Evolutionary conservation across 805 yeast species (phyloP), one percentile per base, ranked within the genome.

Genomic region (Kazachstania taianensis): DNA sequence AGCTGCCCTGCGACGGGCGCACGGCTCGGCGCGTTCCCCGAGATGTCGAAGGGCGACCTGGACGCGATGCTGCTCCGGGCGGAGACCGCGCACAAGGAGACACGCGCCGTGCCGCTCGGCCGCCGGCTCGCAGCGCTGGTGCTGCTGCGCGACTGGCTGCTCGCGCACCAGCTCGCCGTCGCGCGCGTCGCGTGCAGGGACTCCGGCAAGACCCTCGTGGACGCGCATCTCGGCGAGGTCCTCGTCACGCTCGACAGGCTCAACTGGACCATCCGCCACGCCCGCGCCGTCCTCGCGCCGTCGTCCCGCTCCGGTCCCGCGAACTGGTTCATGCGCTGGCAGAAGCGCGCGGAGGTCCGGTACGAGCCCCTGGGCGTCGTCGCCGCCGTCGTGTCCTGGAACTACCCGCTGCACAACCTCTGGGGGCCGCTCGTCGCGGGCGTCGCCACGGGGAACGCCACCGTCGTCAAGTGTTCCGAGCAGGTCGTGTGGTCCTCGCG

Each of bases 1-100:
- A 81, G 83, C 56, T 89, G 98, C 61, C 98, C 98, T 3, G 96
- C 97, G 0, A 92, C 97, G 0, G 94, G 96, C 23, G 96, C 85
- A 59, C 77, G 65, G 42, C 65, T 89, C 44, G 97, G 95, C 1
- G 67, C 76, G 16, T 78, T 77, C 47, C 62, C 68, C 33, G 76
- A 84, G 2, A 72, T 75, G 38, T 61, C 79, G n/a, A 66, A 65
- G 32, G 70, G 68, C 3, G 92, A 85, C 31, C 81, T 92, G 57
- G 89, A 89, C 53, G 46, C 49, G 5, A 69, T 75, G 38, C 74
- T 92, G 14, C 45, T 46, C 8, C 53, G 44, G 32, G 63, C 68
- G 4, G 35, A 52, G 18, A 32, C 19, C 7, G 66, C 68, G 3
- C 66, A 59, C 36, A 20, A 35, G n/a, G 36, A 48, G 15, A 62